These are phyloP conservation scores for Phytophthora europaea DNA, from an alignment of 352 stramenopile species.

Conservation along the genomic window DNA sequence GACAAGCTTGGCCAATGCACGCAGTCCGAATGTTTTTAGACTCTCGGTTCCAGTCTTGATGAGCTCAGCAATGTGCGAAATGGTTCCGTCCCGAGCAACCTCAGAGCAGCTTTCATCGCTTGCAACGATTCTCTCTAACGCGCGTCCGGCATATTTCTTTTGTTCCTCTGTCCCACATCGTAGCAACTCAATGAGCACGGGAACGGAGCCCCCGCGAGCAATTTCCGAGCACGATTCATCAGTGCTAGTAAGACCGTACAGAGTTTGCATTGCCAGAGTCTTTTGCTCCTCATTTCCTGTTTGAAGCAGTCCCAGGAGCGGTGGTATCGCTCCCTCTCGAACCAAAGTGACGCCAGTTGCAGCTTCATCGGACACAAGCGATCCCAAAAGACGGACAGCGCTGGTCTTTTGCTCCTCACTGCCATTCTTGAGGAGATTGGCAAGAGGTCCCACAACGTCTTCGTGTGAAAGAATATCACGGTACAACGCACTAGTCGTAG, in stretches of 20 bases:
- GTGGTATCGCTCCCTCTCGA: not conserved
- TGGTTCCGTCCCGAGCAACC: not conserved
- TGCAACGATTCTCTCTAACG: not conserved
- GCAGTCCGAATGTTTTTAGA: not conserved
- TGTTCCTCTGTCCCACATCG: not conserved
- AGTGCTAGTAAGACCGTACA: not conserved
- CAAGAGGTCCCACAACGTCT: not conserved
- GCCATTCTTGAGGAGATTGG: not conserved
- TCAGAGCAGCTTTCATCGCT: not conserved
- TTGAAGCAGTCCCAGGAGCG: not conserved
- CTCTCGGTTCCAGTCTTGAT: not conserved
- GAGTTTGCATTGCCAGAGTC: not conserved
- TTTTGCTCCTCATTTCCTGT: not conserved
- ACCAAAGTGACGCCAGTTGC: not conserved
- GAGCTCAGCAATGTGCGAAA: not conserved
- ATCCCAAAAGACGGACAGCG: not conserved
- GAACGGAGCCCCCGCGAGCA: not conserved
- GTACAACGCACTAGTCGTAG: not conserved
- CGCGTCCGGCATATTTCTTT: not conserved
- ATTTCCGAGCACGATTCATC: not conserved
- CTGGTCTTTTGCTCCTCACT: not conserved
- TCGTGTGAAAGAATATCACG: not conserved
- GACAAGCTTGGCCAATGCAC: not conserved
- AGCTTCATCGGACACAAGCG: not conserved
- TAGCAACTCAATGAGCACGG: not conserved